These are phyloP conservation scores for Neoconidiobolus thromboides DNA, from an alignment of 371 early-diverging fungal genomes.

Conservation along the genomic window DNA sequence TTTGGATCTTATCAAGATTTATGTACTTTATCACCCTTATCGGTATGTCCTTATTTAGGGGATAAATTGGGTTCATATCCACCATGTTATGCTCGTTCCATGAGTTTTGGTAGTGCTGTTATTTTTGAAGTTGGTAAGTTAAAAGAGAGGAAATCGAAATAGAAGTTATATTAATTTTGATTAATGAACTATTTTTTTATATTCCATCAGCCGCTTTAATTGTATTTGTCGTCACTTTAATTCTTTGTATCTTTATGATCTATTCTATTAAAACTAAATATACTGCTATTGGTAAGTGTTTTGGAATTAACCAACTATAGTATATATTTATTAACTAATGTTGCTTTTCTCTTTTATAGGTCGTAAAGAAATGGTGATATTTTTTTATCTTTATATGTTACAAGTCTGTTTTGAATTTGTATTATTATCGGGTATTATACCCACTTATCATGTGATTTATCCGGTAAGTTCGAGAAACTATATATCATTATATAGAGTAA, in stretches of 20 bases:
- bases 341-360: conserved; percentile 19
- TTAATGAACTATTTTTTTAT: not conserved
- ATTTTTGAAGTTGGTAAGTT: conserved; percentile 4
- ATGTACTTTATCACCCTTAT: not conserved
- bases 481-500: no score
- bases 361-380: conserved; percentile 89
- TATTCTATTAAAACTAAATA: conserved; percentile 87
- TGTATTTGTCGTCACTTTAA: conserved; percentile 70
- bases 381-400: conserved; percentile 83
- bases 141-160: no score
- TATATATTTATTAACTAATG: not conserved
- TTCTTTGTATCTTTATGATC: conserved; percentile 93
- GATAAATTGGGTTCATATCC: not conserved
- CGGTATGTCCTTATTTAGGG: conserved; percentile 2
- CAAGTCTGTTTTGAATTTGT: conserved; percentile 68
- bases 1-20: not conserved
- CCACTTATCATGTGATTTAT: conserved; percentile 55
- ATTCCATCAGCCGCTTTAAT: conserved; percentile 44
- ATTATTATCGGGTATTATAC: conserved; percentile 70
- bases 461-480: conserved; percentile 31
- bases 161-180: no score
- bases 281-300: conserved; percentile 76
- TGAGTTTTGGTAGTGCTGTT: not conserved
- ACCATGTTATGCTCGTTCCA: conserved; percentile 1
- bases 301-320: conserved; percentile 5